Percentiles rank a stretch among this genome's conserved stretches.
These are phyloP conservation scores for Guadua angustifolia DNA, from an alignment of 176 grass and related monocot genomes.

Conservation along the genomic window DNA sequence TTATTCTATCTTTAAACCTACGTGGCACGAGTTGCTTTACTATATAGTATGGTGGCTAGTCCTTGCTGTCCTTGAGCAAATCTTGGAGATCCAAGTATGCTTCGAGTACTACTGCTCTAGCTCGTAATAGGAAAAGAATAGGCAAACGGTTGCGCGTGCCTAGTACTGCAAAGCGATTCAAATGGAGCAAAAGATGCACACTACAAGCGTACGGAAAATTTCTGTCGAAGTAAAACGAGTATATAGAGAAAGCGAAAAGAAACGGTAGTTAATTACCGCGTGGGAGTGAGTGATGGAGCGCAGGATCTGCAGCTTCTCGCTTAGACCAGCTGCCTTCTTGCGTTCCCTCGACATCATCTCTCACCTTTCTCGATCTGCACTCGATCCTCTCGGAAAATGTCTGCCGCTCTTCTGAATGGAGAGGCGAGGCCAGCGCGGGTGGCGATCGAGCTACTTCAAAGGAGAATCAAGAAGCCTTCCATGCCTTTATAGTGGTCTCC, in stretches of 20 bases:
- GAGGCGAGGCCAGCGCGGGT: not conserved
- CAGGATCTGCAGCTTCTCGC: slow-evolving; percentile 82
- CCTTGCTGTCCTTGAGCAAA: not conserved
- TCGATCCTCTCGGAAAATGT: not conserved
- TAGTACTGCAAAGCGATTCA: not conserved
- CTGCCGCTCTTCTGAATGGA: not conserved
- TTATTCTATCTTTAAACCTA: not conserved
- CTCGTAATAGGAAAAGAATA: not conserved
- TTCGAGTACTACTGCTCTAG: not conserved
- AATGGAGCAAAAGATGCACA: slow-evolving; percentile 8
- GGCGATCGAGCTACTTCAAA: not conserved
- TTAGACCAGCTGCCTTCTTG: slow-evolving; percentile 66
- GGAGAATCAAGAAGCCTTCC: not conserved
- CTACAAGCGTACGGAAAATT: not conserved
- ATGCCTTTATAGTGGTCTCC: slow-evolving; percentile 17
- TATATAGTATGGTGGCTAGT: not conserved
- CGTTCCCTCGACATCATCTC: slow-evolving; percentile 76
- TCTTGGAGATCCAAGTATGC: not conserved
- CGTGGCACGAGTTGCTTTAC: not conserved
- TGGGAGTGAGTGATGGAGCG: slow-evolving; percentile 84
- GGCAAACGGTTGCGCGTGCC: not conserved
- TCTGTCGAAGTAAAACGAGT: too few relatives aligned
- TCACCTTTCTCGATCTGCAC: not conserved
- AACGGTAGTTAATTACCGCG: slow-evolving; percentile 64
- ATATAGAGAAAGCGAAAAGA: not conserved